Base-by-base conservation (phyloP, 495 filamentous ascomycete genomes). In the Penicillium subrubescens region DNA sequence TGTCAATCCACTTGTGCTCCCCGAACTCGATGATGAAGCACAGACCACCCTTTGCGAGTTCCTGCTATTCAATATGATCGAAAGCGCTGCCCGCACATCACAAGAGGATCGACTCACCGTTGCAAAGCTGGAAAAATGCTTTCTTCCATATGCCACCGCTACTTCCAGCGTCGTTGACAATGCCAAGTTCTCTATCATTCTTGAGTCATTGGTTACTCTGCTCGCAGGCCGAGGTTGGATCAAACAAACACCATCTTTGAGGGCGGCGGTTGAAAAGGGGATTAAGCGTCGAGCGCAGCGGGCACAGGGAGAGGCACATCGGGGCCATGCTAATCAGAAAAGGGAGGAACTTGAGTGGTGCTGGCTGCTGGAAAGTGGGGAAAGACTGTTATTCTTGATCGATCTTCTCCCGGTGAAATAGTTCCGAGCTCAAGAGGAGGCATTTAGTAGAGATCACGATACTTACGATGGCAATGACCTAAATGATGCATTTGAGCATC, bases 121-220 rank as follows among this genome's bases (percentile, higher is more conserved):
- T 46, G 69, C 76, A 3, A 86, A 90, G 35, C 75, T 97, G 25
- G 84, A 91, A 63, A 62, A 79, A 50, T 88, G 86, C 69, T 96
- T 87, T 70, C 80, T 96, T 2, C 93, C 92, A 0, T 92, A 82
- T 58, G 76, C 88, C 1, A 92, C 94, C 0, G 88, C 85, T 52
- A 87, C 82, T 0, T 74, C 83, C 6, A 85, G 81, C 8, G 74
- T 83, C 0, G 82, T 82, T 6, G 92, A 96, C 54, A 97, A 97
- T 70, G 88, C 90, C 3, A 94, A 93, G 75, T 81, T 97, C 35
- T 89, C 89, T 5, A 75, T 97, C 3, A 71, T 92, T 56, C 73
- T 97, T 0, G 94, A 99, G 75, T 81, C 82, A 0, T 72, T 96
- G 59, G 65, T 94, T 57, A 82, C 88, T 50, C 75, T 90, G 5